A percentile compares a stretch with the other conserved stretches of the same genome.
These are phyloP conservation scores for Hyaloperonospora arabidopsidis DNA, from an alignment of 352 stramenopile genomes.

Conservation along the genomic window DNA sequence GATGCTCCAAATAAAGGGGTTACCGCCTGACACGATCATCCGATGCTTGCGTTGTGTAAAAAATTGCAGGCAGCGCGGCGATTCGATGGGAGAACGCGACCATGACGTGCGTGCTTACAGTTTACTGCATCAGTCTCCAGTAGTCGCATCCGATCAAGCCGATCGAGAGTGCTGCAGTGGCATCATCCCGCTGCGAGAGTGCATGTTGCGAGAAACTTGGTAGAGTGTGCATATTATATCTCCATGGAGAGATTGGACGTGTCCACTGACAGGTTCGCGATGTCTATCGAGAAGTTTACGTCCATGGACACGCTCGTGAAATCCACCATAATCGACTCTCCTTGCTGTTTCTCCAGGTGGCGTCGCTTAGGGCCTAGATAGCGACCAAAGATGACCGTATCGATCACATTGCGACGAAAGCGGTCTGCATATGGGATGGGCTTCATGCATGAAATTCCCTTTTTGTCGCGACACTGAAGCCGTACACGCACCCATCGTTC, in stretches of 20 bases:
- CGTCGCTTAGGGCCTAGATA: constrained; percentile 31
- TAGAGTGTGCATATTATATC: constrained; percentile 19
- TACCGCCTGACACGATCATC: constrained; percentile 8
- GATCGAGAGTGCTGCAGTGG: constrained; percentile 15
- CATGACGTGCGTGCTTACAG: constrained; percentile 62
- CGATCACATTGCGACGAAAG: constrained; percentile 79
- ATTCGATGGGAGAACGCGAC: constrained; percentile 70
- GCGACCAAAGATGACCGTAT: constrained; percentile 74
- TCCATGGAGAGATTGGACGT: constrained; percentile 46
- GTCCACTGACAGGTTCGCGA: constrained; percentile 31
- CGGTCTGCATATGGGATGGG: constrained; percentile 73
- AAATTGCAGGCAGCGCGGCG: constrained; percentile 49
- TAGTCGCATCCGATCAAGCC: constrained; percentile 17
- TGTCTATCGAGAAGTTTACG: constrained; percentile 35
- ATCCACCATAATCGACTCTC: constrained; percentile 77
- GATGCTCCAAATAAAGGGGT: neutral
- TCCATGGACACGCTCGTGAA: constrained; percentile 58
- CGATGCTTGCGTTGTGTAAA: constrained; percentile 8
- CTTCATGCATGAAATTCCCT: constrained; percentile 81
- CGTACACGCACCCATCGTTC: constrained; percentile 85
- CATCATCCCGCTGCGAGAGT: constrained; percentile 14
- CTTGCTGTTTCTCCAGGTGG: constrained; percentile 30
- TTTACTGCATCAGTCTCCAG: constrained; percentile 69
- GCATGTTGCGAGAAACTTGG: constrained; percentile 4
- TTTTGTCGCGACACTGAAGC: constrained; percentile 64